Percentiles rank a stretch among this genome's conserved stretches.
Conservation (phyloP, 1,139 yeast genomes). For the Candida dubliniensis region DNA sequence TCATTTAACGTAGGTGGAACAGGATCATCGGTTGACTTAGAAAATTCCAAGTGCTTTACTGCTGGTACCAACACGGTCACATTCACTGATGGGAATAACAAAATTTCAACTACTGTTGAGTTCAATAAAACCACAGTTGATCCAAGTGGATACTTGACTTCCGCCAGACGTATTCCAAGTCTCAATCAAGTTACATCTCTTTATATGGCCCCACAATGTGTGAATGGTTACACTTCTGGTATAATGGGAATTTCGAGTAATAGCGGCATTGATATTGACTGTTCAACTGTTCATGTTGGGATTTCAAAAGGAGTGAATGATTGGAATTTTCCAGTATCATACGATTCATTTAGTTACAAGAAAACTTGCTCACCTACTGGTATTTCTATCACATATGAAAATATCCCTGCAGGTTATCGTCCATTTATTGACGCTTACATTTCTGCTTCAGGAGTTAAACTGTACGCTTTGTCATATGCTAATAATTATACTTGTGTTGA, state of each 20-base stretch:
- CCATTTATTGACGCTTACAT: constrained; percentile 26
- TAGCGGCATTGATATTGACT: constrained; percentile 19
- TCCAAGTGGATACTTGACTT: too few species aligned
- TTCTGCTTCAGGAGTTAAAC: background rate
- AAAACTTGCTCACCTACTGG: constrained; percentile 18
- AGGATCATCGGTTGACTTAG: constrained; percentile 20
- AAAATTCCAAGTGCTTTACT: constrained; percentile 20
- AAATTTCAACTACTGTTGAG: constrained; percentile 17
- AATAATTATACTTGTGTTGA: constrained; percentile 18
- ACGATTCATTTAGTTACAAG: constrained; percentile 9
- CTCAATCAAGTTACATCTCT: constrained; percentile 10
- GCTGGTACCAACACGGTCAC: constrained; percentile 28
- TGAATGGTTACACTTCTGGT: constrained; percentile 26
- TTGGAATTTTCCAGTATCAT: constrained; percentile 21
- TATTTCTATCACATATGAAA: constrained; percentile 17
- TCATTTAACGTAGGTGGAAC: constrained; percentile 29
- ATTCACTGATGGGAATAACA: constrained; percentile 29
- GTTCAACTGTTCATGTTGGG: constrained; percentile 21
- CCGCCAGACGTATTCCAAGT: constrained; percentile 7
- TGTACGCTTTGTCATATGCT: constrained; percentile 9
- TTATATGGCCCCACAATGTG: constrained; percentile 27
- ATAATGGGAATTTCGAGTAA: constrained; percentile 20
- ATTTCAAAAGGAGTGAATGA: constrained; percentile 24
- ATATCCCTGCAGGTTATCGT: constrained; percentile 33
- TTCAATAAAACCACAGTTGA: constrained; percentile 12